Evolutionary conservation across 169 alveolate species (phyloP), one percentile per base, ranked within the genome.

Genomic region (Plasmodium gonderi): DNA sequence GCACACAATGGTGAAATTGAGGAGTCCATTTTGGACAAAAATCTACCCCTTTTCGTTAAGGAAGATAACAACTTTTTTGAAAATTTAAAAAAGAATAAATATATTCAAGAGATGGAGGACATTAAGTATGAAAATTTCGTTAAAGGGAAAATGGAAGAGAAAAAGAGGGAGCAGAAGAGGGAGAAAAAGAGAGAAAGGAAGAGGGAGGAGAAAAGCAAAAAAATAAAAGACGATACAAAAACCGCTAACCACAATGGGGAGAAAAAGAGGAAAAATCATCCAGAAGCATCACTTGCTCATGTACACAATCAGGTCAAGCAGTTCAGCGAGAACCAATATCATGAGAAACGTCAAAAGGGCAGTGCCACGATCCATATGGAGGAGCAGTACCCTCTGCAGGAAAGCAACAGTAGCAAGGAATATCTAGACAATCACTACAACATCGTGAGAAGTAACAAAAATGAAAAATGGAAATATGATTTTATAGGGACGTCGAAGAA

Each of bases 1-100:
- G 79, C 23, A 4, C 93, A 87, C 68, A 87, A 87, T 87, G 93
- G 93, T 4, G 90, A 87, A 31, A 87, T 87, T 36, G 93, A 87
- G 17, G 93, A 87, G 29, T n/a, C 45, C 33, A 75, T 87, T 87
- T 87, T 87, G 47, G 26, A 74, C 8, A 75, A 87, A 76, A 87
- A 87, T 60, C 45, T 87, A n/a, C 36, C 93, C 7, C 64, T 87
- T 65, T 87, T 75, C 47, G 89, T 75, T 20, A 87, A 76, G 3
- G 75, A 87, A 26, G 80, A 83, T 36, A 67, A 38, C 20, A 68
- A 42, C 31, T 87, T 87, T 44, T 87, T 87, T 42, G 40, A 54
- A 0, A 74, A 23, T 1, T 17, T 87, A 8, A 87, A 87, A 38
- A 20, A 76, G 29, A 77, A 64, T 44, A 60, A 75, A 33, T 87